These are phyloP conservation scores for Chiua sp. DNA, from an alignment of 1,284 basidiomycete genomes.

Conservation along the genomic window DNA sequence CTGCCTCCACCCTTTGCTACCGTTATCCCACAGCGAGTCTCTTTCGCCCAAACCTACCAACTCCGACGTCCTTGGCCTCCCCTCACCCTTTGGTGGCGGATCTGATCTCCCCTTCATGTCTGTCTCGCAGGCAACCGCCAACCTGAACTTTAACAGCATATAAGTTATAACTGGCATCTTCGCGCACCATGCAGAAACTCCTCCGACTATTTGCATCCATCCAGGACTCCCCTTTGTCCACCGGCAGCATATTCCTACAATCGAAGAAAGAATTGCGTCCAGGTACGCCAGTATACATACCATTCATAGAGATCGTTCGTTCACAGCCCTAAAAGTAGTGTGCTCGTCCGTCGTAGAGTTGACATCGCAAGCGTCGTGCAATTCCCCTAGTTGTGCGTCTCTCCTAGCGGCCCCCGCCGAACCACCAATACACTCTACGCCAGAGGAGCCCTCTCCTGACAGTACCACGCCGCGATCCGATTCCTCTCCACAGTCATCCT, in stretches of 20 bases:
- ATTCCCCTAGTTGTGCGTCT: not conserved
- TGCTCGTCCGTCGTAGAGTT: not conserved
- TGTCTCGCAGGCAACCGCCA: not conserved
- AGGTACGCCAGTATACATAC: slow-evolving; percentile 15
- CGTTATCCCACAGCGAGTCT: not conserved
- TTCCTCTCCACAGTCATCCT: not conserved
- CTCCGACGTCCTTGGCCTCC: not conserved
- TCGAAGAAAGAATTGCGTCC: not conserved
- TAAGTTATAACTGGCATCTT: not conserved
- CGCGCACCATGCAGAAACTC: slow-evolving; percentile 5
- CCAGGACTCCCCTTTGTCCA: not conserved
- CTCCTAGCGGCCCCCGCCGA: not conserved
- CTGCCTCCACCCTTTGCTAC: not conserved
- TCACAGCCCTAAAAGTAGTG: slow-evolving; percentile 10
- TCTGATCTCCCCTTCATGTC: not conserved
- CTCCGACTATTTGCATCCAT: slow-evolving; percentile 1
- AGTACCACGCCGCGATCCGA: not conserved
- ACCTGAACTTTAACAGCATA: not conserved
- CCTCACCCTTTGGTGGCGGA: not conserved
- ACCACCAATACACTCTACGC: not conserved
- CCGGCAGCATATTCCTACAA: not conserved
- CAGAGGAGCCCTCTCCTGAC: not conserved
- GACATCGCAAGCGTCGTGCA: not conserved
- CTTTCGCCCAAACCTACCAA: not conserved
- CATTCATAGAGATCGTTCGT: not conserved